Conservation (phyloP, 352 stramenopile species). For the Phytophthora macrochlamydospora region DNA sequence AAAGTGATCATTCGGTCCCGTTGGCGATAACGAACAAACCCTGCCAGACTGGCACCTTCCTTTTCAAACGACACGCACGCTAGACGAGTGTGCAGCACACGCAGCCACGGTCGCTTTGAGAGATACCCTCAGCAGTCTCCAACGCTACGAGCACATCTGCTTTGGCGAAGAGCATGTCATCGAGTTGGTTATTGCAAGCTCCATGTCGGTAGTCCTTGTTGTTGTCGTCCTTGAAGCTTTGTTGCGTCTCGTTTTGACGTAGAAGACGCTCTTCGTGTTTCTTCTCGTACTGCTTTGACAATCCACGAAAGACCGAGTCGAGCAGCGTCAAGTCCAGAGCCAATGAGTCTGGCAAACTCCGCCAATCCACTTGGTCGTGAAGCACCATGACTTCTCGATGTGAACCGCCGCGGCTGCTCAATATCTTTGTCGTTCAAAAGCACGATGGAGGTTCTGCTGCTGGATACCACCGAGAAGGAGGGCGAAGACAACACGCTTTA, state of each 20-base stretch:
- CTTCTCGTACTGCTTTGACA: constrained; percentile 37
- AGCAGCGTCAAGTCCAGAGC: constrained; percentile 60
- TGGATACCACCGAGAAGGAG: constrained; percentile 72
- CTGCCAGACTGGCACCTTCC: constrained; percentile 48
- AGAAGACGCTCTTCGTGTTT: constrained; percentile 14
- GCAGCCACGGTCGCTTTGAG: constrained; percentile 58
- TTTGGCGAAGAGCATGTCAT: constrained; percentile 58
- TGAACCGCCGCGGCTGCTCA: constrained; percentile 24
- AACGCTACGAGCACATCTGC: constrained; percentile 57
- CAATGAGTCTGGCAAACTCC: constrained; percentile 43
- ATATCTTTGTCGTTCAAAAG: constrained; percentile 5
- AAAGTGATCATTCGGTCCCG: constrained; percentile 51
- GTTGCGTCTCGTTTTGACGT: constrained; percentile 3
- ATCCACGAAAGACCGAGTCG: constrained; percentile 50
- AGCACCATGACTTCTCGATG: constrained; percentile 32
- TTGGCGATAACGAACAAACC: constrained; percentile 58
- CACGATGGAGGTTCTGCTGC: constrained; percentile 55
- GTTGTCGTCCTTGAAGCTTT: not conserved
- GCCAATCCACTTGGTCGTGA: constrained; percentile 58
- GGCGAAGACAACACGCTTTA: constrained; percentile 73
- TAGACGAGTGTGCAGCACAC: constrained; percentile 57
- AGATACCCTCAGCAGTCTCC: constrained; percentile 49
- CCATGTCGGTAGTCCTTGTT: not conserved
- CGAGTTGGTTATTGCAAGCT: constrained; percentile 22
- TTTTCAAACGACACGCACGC: constrained; percentile 64